These are phyloP conservation scores for Cyanophora paradoxa DNA, from an alignment of 78 protist genomes.

Conservation along the genomic window DNA sequence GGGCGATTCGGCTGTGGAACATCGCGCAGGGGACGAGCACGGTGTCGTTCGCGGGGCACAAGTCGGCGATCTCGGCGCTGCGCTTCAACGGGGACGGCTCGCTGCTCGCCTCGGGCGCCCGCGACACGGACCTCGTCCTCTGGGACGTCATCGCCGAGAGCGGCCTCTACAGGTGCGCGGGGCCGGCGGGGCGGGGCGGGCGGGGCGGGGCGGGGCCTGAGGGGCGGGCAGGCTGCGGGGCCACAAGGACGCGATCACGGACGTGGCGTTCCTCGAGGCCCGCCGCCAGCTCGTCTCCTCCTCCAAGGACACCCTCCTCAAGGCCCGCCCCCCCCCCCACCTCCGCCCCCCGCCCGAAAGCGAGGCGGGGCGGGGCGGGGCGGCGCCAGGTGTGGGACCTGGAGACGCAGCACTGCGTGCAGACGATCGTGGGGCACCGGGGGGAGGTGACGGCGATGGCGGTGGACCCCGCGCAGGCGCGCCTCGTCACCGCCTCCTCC, in stretches of 20 bases:
- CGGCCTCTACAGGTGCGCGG: too few relatives aligned
- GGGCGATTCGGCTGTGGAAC: conserved; percentile 65
- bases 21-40: neutral
- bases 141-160: conserved; percentile 85
- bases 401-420: conserved; percentile 70
- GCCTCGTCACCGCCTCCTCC: conserved; percentile 42
- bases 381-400: conserved; percentile 90
- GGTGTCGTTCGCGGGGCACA: conserved; percentile 60
- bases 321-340: too few relatives aligned
- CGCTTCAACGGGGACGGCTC: conserved; percentile 45
- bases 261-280: conserved; percentile 7
- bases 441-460: conserved; percentile 62
- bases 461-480: neutral
- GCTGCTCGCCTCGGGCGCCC: conserved; percentile 62
- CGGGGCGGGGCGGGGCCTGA: too few relatives aligned
- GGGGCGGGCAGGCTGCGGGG: conserved; percentile 64
- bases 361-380: too few relatives aligned
- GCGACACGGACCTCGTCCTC: conserved; percentile 73
- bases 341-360: too few relatives aligned
- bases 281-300: conserved; percentile 14
- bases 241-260: conserved; percentile 67
- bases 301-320: conserved; percentile 60
- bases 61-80: conserved; percentile 44
- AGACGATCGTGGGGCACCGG: conserved; percentile 72
- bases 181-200: too few relatives aligned